Percentiles rank a stretch among this genome's conserved stretches.
phyloP scores from a whole-genome alignment of 2,329 filamentous ascomycete species.

The Diaporthe vaccinii region DNA sequence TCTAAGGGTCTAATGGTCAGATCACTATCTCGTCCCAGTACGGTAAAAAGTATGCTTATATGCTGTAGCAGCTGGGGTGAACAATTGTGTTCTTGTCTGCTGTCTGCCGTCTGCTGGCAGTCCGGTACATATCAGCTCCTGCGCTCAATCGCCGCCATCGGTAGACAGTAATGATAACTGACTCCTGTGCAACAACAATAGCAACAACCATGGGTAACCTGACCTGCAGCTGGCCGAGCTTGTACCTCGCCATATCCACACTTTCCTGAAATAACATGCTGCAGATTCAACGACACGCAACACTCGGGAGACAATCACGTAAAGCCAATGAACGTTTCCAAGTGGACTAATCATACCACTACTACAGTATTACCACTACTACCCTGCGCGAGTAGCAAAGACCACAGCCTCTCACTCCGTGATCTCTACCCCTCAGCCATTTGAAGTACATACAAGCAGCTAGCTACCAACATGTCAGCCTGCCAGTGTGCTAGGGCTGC shows the following conservation, averaged over 20 bases:
- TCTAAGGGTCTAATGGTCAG: not conserved
- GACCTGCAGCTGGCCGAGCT: conserved; percentile 13
- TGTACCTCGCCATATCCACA: conserved; percentile 14
- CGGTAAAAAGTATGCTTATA: not conserved
- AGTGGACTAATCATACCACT: not conserved
- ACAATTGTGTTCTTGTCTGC: not conserved
- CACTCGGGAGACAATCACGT: conserved; percentile 6
- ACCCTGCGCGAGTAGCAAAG: not conserved
- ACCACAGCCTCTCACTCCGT: not conserved
- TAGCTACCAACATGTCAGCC: not conserved
- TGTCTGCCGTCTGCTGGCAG: not conserved
- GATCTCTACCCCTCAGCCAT: not conserved
- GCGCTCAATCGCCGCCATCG: not conserved
- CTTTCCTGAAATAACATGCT: conserved; percentile 20
- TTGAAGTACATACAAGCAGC: not conserved
- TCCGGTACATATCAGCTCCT: not conserved
- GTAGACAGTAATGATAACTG: not conserved
- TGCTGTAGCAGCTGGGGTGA: not conserved
- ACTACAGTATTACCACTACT: not conserved
- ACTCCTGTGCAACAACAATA: conserved; percentile 9
- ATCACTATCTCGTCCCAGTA: not conserved
- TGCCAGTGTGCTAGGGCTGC: conserved; percentile 9
- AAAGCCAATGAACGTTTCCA: not conserved
- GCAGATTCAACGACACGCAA: conserved; percentile 25
- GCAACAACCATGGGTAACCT: conserved; percentile 21